Evolutionary conservation across 768 basidiomycete genomes (phyloP).

Genomic region (Hygrophorus russula): DNA sequence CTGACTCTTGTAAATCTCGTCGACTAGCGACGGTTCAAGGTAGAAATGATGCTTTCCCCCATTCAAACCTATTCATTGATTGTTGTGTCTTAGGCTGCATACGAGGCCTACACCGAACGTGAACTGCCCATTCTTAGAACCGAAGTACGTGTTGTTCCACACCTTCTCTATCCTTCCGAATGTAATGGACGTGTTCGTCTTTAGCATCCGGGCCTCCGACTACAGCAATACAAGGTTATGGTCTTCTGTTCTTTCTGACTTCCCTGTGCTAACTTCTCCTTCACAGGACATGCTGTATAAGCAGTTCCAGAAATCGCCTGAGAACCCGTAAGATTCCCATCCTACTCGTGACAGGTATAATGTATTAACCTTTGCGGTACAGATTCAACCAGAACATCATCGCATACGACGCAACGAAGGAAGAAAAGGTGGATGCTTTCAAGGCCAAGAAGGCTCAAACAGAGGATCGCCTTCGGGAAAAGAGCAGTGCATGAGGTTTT

Average conservation of each 20-base stretch:
- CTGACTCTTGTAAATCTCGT: constrained; percentile 10
- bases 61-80: background rate
- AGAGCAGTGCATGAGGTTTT: constrained; percentile 5
- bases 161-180: constrained; percentile 2
- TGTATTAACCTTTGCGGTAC: constrained; percentile 1
- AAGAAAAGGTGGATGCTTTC: constrained; percentile 71
- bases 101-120: constrained; percentile 80
- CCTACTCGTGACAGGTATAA: background rate
- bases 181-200: constrained; percentile 7
- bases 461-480: constrained; percentile 53
- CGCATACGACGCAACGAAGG: constrained; percentile 79
- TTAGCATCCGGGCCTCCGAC: constrained; percentile 79
- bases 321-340: constrained; percentile 67
- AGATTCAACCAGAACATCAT: constrained; percentile 81
- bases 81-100: constrained; percentile 50
- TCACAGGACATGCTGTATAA: constrained; percentile 76
- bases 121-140: constrained; percentile 69
- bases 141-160: constrained; percentile 42
- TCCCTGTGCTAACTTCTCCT: constrained; percentile 1
- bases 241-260: background rate
- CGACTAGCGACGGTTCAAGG: constrained; percentile 79
- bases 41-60: constrained; percentile 11
- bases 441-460: constrained; percentile 55
- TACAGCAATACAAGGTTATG: constrained; percentile 80
- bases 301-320: constrained; percentile 92